These are phyloP conservation scores for Populus tomentosa DNA, from an alignment of 441 rosid species.

Conservation along the genomic window DNA sequence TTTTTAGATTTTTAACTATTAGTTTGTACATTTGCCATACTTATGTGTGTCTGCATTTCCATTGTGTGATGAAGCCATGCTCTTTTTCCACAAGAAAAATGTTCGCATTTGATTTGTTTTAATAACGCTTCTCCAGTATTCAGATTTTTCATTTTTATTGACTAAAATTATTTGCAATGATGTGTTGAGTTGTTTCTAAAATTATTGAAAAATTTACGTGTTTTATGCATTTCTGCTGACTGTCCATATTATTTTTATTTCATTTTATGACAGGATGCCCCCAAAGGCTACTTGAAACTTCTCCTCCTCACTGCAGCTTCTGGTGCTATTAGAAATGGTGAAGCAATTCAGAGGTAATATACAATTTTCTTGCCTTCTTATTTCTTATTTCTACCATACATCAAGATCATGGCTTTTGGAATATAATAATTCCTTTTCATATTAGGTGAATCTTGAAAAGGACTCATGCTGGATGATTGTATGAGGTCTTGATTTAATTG, in stretches of 20 bases:
- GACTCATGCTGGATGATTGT: no score
- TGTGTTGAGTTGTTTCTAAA: not conserved
- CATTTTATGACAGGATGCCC: slow-evolving; percentile 62
- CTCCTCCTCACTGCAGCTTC: slow-evolving; percentile 96
- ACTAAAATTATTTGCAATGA: not conserved
- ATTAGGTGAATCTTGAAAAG: not conserved
- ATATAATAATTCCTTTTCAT: not conserved
- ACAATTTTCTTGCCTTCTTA: not conserved
- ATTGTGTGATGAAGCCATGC: not conserved
- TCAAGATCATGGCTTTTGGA: not conserved
- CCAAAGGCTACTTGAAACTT: slow-evolving; percentile 92
- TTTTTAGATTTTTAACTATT: not conserved
- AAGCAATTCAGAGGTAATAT: slow-evolving; percentile 89
- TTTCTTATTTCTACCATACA: not conserved
- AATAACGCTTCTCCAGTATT: not conserved
- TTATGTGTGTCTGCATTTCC: not conserved
- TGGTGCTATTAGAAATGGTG: slow-evolving; percentile 68
- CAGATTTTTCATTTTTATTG: not conserved
- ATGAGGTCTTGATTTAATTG: no score
- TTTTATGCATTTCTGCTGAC: not conserved
- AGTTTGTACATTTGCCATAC: not conserved
- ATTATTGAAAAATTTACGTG: not conserved
- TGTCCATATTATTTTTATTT: not conserved
- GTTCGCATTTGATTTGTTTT: not conserved
- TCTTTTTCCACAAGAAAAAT: no score